Conservation (phyloP, 2,329 filamentous ascomycete species). For the Septoria petroselini region DNA sequence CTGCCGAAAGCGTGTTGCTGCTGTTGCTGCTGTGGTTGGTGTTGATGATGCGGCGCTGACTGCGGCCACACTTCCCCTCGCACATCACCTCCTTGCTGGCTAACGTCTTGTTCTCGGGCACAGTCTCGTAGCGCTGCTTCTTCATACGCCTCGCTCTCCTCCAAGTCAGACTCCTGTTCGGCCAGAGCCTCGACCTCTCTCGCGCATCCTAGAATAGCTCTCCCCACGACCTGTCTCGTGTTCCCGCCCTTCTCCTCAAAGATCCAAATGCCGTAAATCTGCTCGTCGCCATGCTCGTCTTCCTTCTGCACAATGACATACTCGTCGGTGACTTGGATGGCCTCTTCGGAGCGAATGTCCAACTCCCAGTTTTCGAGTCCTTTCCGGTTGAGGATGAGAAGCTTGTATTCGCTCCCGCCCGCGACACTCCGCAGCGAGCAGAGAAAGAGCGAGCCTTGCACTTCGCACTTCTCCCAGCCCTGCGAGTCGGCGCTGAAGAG, state of each 20-base stretch:
- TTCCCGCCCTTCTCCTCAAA: slow-evolving; percentile 58
- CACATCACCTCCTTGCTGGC: slow-evolving; percentile 2
- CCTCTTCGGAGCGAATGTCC: slow-evolving; percentile 43
- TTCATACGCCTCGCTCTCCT: slow-evolving; percentile 6
- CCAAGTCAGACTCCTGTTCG: slow-evolving; percentile 13
- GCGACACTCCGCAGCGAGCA: slow-evolving; percentile 57
- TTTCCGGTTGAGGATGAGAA: slow-evolving; percentile 49
- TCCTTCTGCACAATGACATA: slow-evolving; percentile 58
- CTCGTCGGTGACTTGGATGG: slow-evolving; percentile 52
- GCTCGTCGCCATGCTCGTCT: slow-evolving; percentile 33
- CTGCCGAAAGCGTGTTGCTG: slow-evolving; percentile 45
- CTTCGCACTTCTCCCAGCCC: slow-evolving; percentile 78
- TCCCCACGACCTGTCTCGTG: slow-evolving; percentile 49
- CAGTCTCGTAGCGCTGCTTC: not conserved
- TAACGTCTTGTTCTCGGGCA: slow-evolving; percentile 7
- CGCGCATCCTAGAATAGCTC: slow-evolving; percentile 56
- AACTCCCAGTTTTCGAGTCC: slow-evolving; percentile 49
- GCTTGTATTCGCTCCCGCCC: slow-evolving; percentile 42
- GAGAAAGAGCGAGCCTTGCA: slow-evolving; percentile 87
- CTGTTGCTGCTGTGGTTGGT: slow-evolving; percentile 34
- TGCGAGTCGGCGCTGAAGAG: slow-evolving; percentile 63
- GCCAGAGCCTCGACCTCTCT: slow-evolving; percentile 45
- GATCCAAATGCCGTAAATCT: slow-evolving; percentile 62
- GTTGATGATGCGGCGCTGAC: not conserved
- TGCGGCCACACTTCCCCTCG: not conserved